Evolutionary conservation across 2,329 filamentous ascomycete genomes (phyloP).

Genomic region (Paramyrothecium roridum): DNA sequence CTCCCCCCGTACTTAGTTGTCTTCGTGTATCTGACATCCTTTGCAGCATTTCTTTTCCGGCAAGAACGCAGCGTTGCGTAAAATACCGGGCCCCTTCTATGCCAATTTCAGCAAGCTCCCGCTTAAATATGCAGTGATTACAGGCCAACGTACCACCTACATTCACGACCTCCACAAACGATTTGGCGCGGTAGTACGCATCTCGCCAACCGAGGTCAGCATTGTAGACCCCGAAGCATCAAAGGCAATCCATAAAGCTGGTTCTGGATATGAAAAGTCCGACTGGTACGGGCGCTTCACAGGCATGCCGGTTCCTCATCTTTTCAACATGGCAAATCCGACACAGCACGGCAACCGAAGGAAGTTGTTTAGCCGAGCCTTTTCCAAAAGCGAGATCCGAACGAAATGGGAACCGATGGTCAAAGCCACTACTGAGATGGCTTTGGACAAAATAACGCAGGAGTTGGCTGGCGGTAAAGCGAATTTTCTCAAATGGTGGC

Average conservation of each 20-base stretch:
- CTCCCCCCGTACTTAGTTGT: no score
- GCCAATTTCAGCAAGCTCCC: background rate
- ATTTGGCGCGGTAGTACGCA: background rate
- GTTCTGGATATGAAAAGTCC: background rate
- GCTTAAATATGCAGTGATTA: background rate
- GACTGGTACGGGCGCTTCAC: background rate
- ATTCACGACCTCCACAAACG: background rate
- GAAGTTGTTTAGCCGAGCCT: background rate
- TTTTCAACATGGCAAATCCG: background rate
- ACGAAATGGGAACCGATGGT: constrained; percentile 1
- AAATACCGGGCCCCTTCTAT: background rate
- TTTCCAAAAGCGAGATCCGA: background rate
- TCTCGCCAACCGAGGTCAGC: background rate
- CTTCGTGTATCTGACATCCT: background rate
- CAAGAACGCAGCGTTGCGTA: background rate
- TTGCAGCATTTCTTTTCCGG: background rate
- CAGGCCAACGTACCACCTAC: background rate
- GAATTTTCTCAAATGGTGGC: background rate
- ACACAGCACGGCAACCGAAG: background rate
- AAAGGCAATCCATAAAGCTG: background rate
- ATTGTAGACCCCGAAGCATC: background rate
- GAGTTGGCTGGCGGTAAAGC: background rate
- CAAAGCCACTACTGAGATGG: background rate
- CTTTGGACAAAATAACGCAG: background rate
- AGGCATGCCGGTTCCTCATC: background rate